phyloP scores from a whole-genome alignment of 2,329 filamentous ascomycete species.

The Pseudogymnoascus sp. region DNA sequence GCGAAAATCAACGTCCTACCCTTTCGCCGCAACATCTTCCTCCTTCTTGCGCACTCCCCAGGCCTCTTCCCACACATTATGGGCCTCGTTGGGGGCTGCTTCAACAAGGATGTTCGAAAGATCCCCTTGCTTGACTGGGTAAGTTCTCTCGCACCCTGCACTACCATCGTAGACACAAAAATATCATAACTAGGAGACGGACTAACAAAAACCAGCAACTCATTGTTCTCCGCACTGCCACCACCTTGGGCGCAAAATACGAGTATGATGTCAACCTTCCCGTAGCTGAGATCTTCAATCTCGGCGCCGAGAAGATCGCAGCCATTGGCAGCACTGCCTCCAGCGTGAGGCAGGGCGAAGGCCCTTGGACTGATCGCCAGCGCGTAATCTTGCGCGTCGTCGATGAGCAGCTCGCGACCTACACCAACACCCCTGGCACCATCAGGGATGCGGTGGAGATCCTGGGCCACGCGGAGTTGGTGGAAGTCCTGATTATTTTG shows the following conservation, averaged over 20 bases:
- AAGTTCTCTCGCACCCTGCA: background rate
- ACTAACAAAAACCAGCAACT: conserved; percentile 17
- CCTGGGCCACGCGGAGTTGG: conserved; percentile 16
- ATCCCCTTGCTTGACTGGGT: conserved; percentile 1
- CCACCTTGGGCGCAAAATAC: conserved; percentile 19
- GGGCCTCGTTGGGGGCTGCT: background rate
- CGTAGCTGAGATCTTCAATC: conserved; percentile 17
- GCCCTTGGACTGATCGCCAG: conserved; percentile 14
- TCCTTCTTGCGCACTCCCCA: background rate
- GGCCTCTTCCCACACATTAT: background rate
- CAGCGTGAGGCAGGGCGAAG: background rate
- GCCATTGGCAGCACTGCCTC: conserved; percentile 10
- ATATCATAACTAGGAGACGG: background rate
- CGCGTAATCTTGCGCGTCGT: conserved; percentile 13
- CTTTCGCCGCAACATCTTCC: background rate
- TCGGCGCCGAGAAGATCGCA: conserved; percentile 12
- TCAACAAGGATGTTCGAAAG: background rate
- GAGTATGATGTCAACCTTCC: conserved; percentile 23
- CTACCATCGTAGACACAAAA: background rate
- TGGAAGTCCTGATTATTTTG: conserved; percentile 18
- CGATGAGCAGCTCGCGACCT: conserved; percentile 14
- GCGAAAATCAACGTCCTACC: background rate
- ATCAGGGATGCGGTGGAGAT: conserved; percentile 13
- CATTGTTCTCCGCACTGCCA: conserved; percentile 20
- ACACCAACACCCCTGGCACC: conserved; percentile 12